A percentile compares a stretch with the other conserved stretches of the same genome.
phyloP scores from a whole-genome alignment of 1,284 basidiomycete species.

The Marasmius fiardii region DNA sequence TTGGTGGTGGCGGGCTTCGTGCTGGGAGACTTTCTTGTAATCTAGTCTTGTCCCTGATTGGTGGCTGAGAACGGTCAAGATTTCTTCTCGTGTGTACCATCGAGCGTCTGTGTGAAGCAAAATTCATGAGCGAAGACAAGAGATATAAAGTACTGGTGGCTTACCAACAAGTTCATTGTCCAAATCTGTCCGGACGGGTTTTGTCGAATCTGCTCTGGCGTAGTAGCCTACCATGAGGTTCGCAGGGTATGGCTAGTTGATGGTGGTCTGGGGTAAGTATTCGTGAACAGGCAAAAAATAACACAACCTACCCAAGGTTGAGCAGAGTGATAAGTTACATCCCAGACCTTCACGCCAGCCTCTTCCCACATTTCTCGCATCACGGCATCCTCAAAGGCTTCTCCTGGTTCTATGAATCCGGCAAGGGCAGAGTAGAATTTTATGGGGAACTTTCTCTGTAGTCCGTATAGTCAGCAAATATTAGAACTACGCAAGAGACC shows the following conservation, averaged over 20 bases:
- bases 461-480: background rate
- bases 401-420: constrained; percentile 92
- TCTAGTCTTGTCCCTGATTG: constrained; percentile 60
- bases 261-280: background rate
- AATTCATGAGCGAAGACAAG: background rate
- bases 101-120: constrained; percentile 63
- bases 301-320: constrained; percentile 70
- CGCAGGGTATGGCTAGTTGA: constrained; percentile 74
- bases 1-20: constrained; percentile 16
- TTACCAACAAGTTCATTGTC: constrained; percentile 94
- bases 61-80: constrained; percentile 61
- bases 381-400: constrained; percentile 93
- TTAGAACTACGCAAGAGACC: background rate
- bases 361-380: constrained; percentile 94
- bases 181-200: constrained; percentile 81
- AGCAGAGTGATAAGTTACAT: constrained; percentile 83
- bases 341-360: constrained; percentile 83
- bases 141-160: constrained; percentile 19
- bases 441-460: constrained; percentile 62
- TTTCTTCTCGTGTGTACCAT: constrained; percentile 82
- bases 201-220: constrained; percentile 68
- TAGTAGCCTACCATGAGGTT: constrained; percentile 93
- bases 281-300: background rate
- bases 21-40: constrained; percentile 52
- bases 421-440: constrained; percentile 86